phyloP scores from a whole-genome alignment of 2,329 filamentous ascomycete genomes.

The Tetracladium maxilliforme region DNA sequence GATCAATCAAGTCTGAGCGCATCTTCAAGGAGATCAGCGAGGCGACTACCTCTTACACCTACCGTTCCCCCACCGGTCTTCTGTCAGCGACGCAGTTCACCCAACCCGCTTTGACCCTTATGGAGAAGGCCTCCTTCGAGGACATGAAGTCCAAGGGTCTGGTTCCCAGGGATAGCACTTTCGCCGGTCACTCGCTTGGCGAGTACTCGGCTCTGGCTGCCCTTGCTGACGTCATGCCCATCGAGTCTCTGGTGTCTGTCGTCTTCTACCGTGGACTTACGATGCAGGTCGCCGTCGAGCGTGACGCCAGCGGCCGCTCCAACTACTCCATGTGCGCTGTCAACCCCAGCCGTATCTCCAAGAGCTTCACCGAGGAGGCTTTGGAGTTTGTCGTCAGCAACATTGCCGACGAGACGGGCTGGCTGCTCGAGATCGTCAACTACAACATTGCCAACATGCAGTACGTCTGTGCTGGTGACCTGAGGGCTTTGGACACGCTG shows the following conservation, averaged over 20 bases:
- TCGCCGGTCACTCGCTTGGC: slow-evolving; percentile 93
- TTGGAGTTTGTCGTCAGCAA: slow-evolving; percentile 94
- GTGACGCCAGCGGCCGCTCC: slow-evolving; percentile 79
- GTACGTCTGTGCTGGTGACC: slow-evolving; percentile 58
- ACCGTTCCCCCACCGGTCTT: slow-evolving; percentile 85
- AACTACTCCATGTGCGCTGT: slow-evolving; percentile 99
- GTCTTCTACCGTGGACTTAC: slow-evolving; percentile 98
- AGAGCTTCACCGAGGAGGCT: slow-evolving; percentile 96
- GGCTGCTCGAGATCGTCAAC: slow-evolving; percentile 98
- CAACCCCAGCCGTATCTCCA: slow-evolving; percentile 94
- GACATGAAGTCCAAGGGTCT: slow-evolving; percentile 97
- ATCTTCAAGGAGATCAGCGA: slow-evolving; percentile 98
- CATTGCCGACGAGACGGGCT: slow-evolving; percentile 83
- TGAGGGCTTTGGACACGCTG: slow-evolving; percentile 56
- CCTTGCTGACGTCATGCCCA: slow-evolving; percentile 97
- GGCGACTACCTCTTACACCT: slow-evolving; percentile 89
- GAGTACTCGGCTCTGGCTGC: slow-evolving; percentile 96
- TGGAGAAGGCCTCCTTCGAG: slow-evolving; percentile 99
- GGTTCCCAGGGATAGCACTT: slow-evolving; percentile 90
- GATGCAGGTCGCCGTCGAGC: slow-evolving; percentile 98
- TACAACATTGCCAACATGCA: slow-evolving; percentile 73
- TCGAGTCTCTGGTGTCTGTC: slow-evolving; percentile 93
- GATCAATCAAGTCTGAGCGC: slow-evolving; percentile 91
- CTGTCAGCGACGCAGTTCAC: slow-evolving; percentile 98
- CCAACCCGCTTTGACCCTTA: slow-evolving; percentile 88